Base-by-base conservation (phyloP, 805 yeast genomes). In the Metschnikowia picachoensis region DNA sequence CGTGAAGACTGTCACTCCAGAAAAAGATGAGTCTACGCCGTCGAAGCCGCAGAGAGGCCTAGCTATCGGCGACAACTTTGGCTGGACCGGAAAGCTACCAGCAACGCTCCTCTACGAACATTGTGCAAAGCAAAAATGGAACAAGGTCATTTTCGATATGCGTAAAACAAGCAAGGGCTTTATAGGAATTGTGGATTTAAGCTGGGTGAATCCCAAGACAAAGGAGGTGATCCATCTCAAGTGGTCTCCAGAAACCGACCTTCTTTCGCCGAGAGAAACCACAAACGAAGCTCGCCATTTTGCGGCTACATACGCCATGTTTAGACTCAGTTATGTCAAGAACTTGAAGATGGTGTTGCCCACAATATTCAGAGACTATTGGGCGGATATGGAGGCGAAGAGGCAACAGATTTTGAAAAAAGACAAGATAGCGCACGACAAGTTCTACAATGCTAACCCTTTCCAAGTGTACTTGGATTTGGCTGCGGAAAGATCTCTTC, bases 11-110 rank as follows among this genome's bases (percentile, higher is more conserved):
- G 43, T 6, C 35, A 30, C 35, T 4, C 42, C 46, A 12, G 49
- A 41, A 4, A 28, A 35, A 11, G 47, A 39, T 35, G 47, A 39
- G 32, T 34, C 44, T 13, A 41, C 34, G 3, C 47, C 53, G 3
- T 55, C 58, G 28, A 68, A 68, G 43, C 76, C 76, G 4, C 65
- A 55, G 39, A 52, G 75, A 48, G 77, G 77, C 3, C 52, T 66
- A 29, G 72, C 63, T 16, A 64, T 72, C 29, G 76, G 74, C 12
- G 83, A 85, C 13, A 77, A 85, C 32, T 69, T 82, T 37, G 88
- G 92, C 28, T 90, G 97, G 97, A 90, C 97, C 0, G 99, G 99
- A 1, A 92, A 92, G 58, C 71, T 92, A 13, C 98, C 99, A 0
- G 89, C 87, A 2, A 82, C 94, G 0, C 65, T 92, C 14, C 74